Conservation (phyloP, 75 land plant genomes). For the Pinus albicaulis region DNA sequence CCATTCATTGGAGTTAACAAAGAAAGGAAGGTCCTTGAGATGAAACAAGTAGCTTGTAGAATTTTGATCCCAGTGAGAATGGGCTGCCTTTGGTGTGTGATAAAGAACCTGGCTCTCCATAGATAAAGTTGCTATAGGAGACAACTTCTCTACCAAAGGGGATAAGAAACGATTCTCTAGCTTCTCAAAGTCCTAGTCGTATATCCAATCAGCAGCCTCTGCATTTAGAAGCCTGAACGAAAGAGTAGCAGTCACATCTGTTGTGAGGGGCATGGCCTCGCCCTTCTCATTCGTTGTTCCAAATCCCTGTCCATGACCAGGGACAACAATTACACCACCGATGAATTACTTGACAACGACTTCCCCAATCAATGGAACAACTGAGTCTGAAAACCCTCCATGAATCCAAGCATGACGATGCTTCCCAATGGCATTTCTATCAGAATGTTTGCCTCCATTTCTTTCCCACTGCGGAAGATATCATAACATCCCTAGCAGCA, state of each 20-base stretch:
- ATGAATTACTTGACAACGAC: constrained; percentile 61
- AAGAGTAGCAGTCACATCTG: constrained; percentile 84
- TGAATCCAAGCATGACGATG: constrained; percentile 86
- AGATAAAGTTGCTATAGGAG: no score
- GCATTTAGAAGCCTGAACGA: constrained; percentile 91
- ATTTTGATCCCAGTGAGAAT: no score
- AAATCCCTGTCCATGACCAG: constrained; percentile 9
- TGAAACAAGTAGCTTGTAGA: no score
- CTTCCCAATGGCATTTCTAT: constrained; percentile 81
- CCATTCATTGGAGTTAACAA: no score
- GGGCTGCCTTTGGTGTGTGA: no score
- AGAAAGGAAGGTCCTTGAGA: no score
- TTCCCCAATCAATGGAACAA: constrained; percentile 30
- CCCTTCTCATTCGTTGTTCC: constrained; percentile 17
- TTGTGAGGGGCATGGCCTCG: constrained; percentile 88
- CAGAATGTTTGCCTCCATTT: constrained; percentile 2
- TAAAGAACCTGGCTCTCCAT: no score
- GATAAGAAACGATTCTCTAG: no score
- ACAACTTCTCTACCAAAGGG: no score
- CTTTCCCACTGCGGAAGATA: no score
- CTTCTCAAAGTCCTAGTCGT: no score
- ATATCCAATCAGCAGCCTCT: constrained; percentile 70
- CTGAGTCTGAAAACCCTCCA: constrained; percentile 26
- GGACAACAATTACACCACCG: constrained; percentile 53
- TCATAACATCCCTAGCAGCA: no score